Conservation (phyloP, 306 rosid species). For the Cucumis cinereus region DNA sequence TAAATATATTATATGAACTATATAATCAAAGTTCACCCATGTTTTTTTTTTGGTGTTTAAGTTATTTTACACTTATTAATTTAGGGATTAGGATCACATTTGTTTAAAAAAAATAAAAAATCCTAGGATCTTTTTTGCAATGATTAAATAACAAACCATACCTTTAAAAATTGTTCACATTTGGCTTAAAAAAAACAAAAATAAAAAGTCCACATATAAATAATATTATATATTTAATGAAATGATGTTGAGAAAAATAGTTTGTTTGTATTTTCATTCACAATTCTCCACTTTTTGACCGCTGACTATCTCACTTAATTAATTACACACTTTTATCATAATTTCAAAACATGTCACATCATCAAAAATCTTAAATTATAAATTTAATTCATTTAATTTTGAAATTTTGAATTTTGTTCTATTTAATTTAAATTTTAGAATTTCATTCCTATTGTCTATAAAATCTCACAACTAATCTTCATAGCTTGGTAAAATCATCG, state of each 20-base stretch:
- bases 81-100: no score
- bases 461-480: no score
- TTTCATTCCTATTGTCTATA: no score
- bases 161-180: not conserved
- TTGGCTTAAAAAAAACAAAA: no score
- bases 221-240: not conserved
- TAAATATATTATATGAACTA: not conserved
- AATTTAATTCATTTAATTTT: no score
- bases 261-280: not conserved
- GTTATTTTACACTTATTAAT: not conserved
- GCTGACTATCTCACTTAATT: not conserved
- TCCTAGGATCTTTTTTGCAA: not conserved
- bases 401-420: no score
- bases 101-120: not conserved
- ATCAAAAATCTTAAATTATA: not conserved
- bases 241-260: not conserved
- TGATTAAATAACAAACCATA: not conserved
- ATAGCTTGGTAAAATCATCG: no score
- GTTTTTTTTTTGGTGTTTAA: not conserved
- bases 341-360: not conserved
- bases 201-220: not conserved
- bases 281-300: not conserved
- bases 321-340: not conserved
- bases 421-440: no score
- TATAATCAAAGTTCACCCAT: no score